Conservation (phyloP, 768 basidiomycete species). For the Leucosporidium yakuticum region DNA sequence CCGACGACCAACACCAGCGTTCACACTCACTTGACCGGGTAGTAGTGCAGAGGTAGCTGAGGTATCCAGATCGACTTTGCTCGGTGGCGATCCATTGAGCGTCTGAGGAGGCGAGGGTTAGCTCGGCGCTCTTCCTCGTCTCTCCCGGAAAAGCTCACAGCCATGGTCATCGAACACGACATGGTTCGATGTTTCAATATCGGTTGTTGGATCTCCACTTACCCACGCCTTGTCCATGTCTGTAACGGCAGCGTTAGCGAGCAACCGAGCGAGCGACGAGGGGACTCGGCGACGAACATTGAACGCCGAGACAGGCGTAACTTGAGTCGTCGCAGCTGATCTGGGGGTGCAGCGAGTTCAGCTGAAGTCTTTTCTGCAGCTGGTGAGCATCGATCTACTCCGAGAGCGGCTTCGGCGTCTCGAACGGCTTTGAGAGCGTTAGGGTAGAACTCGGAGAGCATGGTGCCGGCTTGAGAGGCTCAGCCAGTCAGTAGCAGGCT, state of each 20-base stretch:
- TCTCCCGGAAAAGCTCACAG: not conserved
- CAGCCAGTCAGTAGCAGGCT: no score
- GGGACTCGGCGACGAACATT: not conserved
- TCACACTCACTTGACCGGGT: no score
- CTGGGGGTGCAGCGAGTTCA: not conserved
- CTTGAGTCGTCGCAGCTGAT: constrained; percentile 1
- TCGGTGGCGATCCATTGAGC: no score
- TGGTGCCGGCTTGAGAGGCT: not conserved
- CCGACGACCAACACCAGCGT: no score
- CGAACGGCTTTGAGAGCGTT: constrained; percentile 12
- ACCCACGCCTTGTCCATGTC: constrained; percentile 17
- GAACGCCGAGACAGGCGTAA: constrained; percentile 13
- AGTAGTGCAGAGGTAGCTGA: no score
- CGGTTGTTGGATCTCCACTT: not conserved
- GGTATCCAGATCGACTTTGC: no score
- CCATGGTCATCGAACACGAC: constrained; percentile 20
- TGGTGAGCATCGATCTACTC: not conserved
- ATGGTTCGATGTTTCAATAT: constrained; percentile 7
- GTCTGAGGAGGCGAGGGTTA: no score
- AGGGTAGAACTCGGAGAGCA: constrained; percentile 17
- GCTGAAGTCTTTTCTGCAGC: no score
- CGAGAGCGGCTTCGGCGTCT: constrained; percentile 6
- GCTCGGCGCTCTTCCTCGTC: no score
- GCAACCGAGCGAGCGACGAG: no score
- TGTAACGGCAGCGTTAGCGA: no score